These are phyloP conservation scores for Syzygium aromaticum DNA, from an alignment of 345 rosid species.

Conservation along the genomic window DNA sequence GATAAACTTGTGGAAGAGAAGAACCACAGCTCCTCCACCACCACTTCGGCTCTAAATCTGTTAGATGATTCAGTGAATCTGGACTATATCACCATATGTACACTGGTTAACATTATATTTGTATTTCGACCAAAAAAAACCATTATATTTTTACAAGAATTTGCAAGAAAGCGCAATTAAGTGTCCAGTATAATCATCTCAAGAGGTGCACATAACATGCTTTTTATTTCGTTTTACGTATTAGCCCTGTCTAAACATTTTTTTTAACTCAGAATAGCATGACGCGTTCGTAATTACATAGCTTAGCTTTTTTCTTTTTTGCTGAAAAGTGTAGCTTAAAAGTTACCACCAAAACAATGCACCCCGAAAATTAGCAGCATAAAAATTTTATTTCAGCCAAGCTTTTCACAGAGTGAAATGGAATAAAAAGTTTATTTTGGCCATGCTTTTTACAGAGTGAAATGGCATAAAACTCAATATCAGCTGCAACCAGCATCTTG, in stretches of 20 bases:
- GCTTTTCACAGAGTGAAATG: neutral
- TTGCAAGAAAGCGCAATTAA: neutral
- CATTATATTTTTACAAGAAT: neutral
- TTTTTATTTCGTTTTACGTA: neutral
- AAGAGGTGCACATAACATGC: neutral
- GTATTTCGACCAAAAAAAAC: neutral
- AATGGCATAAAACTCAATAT: neutral
- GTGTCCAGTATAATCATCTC: neutral
- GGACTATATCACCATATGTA: neutral
- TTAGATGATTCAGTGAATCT: neutral
- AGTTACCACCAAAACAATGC: neutral
- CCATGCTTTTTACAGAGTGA: neutral
- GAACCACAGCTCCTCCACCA: conserved; percentile 8
- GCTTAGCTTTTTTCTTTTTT: neutral
- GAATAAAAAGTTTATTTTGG: neutral
- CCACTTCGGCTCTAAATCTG: conserved; percentile 3
- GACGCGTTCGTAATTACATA: neutral
- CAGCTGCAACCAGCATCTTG: neutral
- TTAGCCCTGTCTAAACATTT: neutral
- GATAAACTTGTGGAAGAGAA: conserved; percentile 12
- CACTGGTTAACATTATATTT: neutral
- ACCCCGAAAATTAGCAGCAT: neutral
- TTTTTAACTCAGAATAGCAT: neutral
- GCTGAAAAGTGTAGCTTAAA: neutral
- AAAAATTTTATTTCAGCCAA: neutral